These are phyloP conservation scores for Ceratocystis diversiconidia DNA, from an alignment of 2,329 filamentous ascomycete genomes.

Conservation along the genomic window DNA sequence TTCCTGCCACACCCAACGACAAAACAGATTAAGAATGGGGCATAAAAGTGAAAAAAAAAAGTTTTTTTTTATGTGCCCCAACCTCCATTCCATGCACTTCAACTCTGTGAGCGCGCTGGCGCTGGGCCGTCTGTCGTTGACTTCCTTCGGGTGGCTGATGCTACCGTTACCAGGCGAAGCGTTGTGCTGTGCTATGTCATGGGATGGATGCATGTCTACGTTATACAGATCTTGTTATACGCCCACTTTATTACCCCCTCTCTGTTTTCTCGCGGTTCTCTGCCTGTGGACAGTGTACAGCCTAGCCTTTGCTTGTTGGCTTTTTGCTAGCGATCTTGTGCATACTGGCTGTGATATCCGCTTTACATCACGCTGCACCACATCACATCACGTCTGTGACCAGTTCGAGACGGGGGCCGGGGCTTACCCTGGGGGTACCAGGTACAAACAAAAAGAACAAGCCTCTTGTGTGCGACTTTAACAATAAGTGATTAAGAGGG, in stretches of 20 bases:
- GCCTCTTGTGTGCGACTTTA: neutral
- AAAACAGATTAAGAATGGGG: neutral
- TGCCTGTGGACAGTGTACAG: too few relatives aligned
- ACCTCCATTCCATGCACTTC: neutral
- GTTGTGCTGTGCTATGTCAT: too few relatives aligned
- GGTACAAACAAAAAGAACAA: neutral
- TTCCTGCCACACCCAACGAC: neutral
- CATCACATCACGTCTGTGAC: constrained; percentile 1
- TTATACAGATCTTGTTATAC: neutral
- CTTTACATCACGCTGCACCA: neutral
- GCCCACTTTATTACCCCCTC: too few relatives aligned
- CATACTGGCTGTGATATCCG: neutral
- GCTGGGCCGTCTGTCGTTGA: neutral
- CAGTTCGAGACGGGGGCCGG: neutral
- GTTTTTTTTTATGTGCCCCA: neutral
- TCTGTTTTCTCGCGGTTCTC: too few relatives aligned
- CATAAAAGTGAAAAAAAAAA: neutral
- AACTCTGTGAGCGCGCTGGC: neutral
- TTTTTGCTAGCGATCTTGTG: neutral
- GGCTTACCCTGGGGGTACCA: neutral
- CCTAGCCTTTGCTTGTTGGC: neutral
- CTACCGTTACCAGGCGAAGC: neutral
- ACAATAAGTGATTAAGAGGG: too few relatives aligned
- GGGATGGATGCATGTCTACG: neutral
- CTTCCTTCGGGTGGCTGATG: neutral